A percentile compares a stretch with the other conserved stretches of the same genome.
Evolutionary conservation across 805 yeast genomes (phyloP).

Genomic region (Metschnikowia orientalis): DNA sequence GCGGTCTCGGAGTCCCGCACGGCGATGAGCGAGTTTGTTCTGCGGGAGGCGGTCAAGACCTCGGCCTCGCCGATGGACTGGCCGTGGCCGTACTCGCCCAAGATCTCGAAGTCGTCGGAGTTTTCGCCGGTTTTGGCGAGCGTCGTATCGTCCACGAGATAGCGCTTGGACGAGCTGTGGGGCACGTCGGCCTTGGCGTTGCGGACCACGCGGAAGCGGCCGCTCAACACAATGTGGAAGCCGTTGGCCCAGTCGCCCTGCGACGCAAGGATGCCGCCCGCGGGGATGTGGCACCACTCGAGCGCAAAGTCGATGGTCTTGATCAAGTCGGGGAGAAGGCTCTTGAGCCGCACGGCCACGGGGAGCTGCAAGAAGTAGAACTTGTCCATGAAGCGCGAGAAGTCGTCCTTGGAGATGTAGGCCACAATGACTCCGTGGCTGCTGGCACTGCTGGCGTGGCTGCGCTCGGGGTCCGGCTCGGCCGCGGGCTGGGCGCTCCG

Average conservation of each 20-base stretch:
- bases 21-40: slow-evolving; percentile 70
- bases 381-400: slow-evolving; percentile 67
- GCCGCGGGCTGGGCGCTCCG: slow-evolving; percentile 55
- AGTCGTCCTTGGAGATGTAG: slow-evolving; percentile 55
- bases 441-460: background rate
- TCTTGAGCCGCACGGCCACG: slow-evolving; percentile 68
- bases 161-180: too few relatives aligned
- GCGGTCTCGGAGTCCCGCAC: slow-evolving; percentile 93
- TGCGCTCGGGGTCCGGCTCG: too few relatives aligned
- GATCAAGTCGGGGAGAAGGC: slow-evolving; percentile 62
- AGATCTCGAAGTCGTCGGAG: slow-evolving; percentile 29
- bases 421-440: slow-evolving; percentile 54
- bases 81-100: slow-evolving; percentile 89
- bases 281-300: slow-evolving; percentile 91
- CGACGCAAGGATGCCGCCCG: slow-evolving; percentile 73
- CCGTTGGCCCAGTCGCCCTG: slow-evolving; percentile 90
- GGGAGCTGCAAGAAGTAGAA: slow-evolving; percentile 73
- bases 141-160: slow-evolving; percentile 22
- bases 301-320: slow-evolving; percentile 82
- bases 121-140: slow-evolving; percentile 9
- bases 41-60: slow-evolving; percentile 74
- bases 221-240: slow-evolving; percentile 82
- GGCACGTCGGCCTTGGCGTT: slow-evolving; percentile 16
- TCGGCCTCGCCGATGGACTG: slow-evolving; percentile 94
- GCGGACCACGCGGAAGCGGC: slow-evolving; percentile 68